phyloP scores from a whole-genome alignment of 495 filamentous ascomycete genomes.

The Hypoxylon fragiforme region DNA sequence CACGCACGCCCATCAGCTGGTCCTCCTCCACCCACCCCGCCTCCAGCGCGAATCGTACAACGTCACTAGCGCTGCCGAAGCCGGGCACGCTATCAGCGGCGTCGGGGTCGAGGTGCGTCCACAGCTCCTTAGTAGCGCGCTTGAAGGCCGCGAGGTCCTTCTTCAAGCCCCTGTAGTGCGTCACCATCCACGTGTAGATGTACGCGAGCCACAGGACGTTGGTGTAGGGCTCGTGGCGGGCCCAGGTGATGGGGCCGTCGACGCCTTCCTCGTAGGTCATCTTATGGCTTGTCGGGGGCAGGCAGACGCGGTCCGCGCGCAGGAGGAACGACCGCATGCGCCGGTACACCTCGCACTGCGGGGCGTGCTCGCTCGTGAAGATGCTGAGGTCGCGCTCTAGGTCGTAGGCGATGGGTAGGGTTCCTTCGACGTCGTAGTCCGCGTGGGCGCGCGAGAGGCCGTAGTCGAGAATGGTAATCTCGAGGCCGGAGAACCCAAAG shows the following conservation, averaged over 20 bases:
- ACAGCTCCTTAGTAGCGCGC: constrained; percentile 46
- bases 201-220: constrained; percentile 60
- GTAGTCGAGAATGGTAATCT: constrained; percentile 88
- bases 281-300: constrained; percentile 40
- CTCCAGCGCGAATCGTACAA: constrained; percentile 49
- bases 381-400: constrained; percentile 55
- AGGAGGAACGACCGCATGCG: constrained; percentile 57
- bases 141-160: constrained; percentile 42
- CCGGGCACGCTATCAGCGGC: constrained; percentile 40
- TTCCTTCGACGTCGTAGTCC: constrained; percentile 29
- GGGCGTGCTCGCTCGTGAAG: constrained; percentile 54
- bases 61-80: constrained; percentile 48
- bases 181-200: constrained; percentile 48
- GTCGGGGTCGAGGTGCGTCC: constrained; percentile 45
- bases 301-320: constrained; percentile 37
- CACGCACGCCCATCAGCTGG: constrained; percentile 45
- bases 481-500: constrained; percentile 69
- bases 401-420: constrained; percentile 47
- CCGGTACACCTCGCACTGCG: constrained; percentile 51
- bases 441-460: constrained; percentile 71
- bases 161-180: constrained; percentile 40
- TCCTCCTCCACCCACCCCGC: constrained; percentile 49
- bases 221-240: constrained; percentile 49
- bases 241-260: constrained; percentile 46
- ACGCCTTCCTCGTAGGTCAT: constrained; percentile 40